Percentiles rank a stretch among this genome's conserved stretches.
Conservation (phyloP, 768 basidiomycete species). For the Serendipita sp. region DNA sequence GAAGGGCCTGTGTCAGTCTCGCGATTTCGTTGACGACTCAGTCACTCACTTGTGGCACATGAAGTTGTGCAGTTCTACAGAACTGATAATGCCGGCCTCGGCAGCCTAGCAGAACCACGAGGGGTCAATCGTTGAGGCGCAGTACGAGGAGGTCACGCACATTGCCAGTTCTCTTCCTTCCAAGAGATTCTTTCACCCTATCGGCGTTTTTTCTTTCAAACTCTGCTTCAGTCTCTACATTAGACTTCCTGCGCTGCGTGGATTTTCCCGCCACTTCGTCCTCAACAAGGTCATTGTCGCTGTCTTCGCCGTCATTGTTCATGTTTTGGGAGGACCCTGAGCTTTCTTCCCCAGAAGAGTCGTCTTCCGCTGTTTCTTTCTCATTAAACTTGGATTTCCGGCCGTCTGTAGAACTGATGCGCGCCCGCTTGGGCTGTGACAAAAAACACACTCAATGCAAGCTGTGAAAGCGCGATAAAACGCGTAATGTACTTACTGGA, state of each 20-base stretch:
- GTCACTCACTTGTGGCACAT: slow-evolving; percentile 71
- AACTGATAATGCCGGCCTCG: slow-evolving; percentile 76
- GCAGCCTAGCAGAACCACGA: slow-evolving; percentile 24
- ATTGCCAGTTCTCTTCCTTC: background rate
- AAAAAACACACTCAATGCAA: background rate
- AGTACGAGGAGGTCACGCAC: background rate
- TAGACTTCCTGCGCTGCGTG: background rate
- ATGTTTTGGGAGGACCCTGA: background rate
- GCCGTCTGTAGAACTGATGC: background rate
- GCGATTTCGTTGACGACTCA: background rate
- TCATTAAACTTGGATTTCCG: background rate
- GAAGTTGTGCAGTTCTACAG: slow-evolving; percentile 78
- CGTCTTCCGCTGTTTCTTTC: background rate
- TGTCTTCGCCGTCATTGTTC: slow-evolving; percentile 25
- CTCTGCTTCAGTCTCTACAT: background rate
- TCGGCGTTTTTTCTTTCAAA: background rate
- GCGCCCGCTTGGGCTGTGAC: background rate
- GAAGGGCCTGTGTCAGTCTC: background rate
- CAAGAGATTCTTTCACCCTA: background rate
- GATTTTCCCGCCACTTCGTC: slow-evolving; percentile 5
- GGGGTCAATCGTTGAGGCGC: background rate
- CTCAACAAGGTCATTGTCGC: slow-evolving; percentile 38
- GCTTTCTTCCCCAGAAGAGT: background rate
- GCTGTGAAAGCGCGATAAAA: background rate
- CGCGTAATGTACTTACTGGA: background rate